A percentile compares a stretch with the other conserved stretches of the same genome.
Conservation (phyloP, 305 asterid genomes). For the Lippia alba region DNA sequence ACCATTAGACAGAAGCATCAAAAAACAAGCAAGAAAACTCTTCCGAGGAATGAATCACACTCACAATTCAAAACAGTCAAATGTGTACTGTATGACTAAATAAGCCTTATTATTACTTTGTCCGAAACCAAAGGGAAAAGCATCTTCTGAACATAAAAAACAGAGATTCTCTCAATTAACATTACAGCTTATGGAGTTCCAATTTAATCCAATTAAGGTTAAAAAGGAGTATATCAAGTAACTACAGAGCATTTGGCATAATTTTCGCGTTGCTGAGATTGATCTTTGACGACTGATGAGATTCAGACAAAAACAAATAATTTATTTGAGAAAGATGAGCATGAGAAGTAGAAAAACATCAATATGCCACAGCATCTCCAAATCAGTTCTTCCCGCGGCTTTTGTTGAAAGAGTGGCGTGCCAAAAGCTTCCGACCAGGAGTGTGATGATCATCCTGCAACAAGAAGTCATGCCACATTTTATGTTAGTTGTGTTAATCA, state of each 20-base stretch:
- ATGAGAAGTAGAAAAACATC: conserved; percentile 46
- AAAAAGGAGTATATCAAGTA: conserved; percentile 18
- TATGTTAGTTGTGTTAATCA: no score
- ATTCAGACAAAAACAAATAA: not conserved
- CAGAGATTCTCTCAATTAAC: conserved; percentile 21
- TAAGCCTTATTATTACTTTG: conserved; percentile 39
- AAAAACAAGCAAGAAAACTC: no score
- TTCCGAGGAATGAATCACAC: conserved; percentile 6
- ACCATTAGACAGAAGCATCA: no score
- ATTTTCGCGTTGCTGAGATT: conserved; percentile 22
- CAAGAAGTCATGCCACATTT: not conserved
- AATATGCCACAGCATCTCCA: conserved; percentile 11
- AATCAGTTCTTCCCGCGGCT: conserved; percentile 69
- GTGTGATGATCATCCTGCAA: conserved; percentile 87
- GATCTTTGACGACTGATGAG: conserved; percentile 11
- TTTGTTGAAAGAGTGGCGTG: conserved; percentile 80
- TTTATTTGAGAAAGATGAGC: conserved; percentile 6
- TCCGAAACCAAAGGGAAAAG: conserved; percentile 5
- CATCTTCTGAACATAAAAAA: conserved; percentile 16
- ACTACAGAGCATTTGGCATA: conserved; percentile 20
- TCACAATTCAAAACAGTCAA: not conserved
- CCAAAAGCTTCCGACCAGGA: conserved; percentile 75
- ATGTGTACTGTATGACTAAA: conserved; percentile 25
- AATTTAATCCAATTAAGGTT: conserved; percentile 24
- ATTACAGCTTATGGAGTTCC: conserved; percentile 25